Base-by-base conservation (phyloP, 2,329 filamentous ascomycete genomes). In the Sarocladium strictum region DNA sequence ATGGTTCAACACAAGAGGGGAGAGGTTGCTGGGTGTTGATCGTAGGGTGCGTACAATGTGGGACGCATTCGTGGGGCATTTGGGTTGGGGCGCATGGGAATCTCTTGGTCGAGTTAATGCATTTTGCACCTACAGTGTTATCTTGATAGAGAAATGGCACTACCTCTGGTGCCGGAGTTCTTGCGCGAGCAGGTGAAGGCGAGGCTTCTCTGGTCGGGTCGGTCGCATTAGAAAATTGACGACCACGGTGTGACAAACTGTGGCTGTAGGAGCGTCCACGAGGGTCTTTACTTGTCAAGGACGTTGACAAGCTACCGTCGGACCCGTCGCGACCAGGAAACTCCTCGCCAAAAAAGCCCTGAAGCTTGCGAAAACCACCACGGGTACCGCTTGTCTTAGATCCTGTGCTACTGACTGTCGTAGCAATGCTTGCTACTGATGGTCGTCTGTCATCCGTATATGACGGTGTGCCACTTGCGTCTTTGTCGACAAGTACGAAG, bases 111-210 rank as follows among this genome's bases (percentile, higher is more conserved):
- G 43, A 37, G 32, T 38, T 43, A 51, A 49, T 40, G 43, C 27
- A 24, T 38, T 33, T 21, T 55, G 52, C 57, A 40, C 86, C 74
- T 89, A 61, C 59, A 27, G 58, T 67, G 56, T 72, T 72, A 57
- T 94, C 90, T 71, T 97, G 94, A 67, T 94, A 97, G 58, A 96
- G 80, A 79, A 96, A 99, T n/a, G 94, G 94, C 37, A 96, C 94
- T 56, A 99, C 91, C 71, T 97, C 93, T 64, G 90, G 94, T 10
- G 53, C 43, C 40, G 89, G 89, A n/a, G 90, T 96, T 62, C 87
- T 81, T 49, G 92, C 90, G 61, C 90, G 80, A 26, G 88, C 91
- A 29, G 83, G 84, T 53, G 82, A 80, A 38, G 90, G 90, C 53
- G 92, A 95, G 45, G 78, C 79, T 59, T 92, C 86, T 57, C 85